A percentile compares a stretch with the other conserved stretches of the same genome.
phyloP scores from a whole-genome alignment of 345 rosid species.

The Zanthoxylum bungeanum region DNA sequence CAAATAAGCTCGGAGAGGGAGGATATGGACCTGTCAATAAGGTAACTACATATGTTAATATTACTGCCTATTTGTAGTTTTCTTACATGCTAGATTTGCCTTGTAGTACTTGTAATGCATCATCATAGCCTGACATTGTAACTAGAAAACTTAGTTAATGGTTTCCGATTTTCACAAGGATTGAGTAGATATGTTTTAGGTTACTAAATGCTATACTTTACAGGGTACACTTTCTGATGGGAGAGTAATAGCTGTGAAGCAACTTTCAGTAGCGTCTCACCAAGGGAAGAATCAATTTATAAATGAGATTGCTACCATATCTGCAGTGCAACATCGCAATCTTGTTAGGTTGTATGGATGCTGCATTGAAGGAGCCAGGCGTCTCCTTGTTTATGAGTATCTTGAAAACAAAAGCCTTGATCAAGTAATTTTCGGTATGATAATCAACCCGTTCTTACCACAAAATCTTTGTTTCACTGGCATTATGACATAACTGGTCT shows the following conservation, averaged over 20 bases:
- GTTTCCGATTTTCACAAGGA: background rate
- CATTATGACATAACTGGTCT: too few species aligned
- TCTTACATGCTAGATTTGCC: background rate
- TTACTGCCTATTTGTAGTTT: background rate
- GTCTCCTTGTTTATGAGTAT: slow-evolving; percentile 14
- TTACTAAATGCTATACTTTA: background rate
- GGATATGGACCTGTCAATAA: slow-evolving; percentile 40
- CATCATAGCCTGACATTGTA: background rate
- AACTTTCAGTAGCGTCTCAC: slow-evolving; percentile 33
- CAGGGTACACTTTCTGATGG: slow-evolving; percentile 41
- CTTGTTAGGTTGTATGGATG: slow-evolving; percentile 16
- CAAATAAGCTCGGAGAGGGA: slow-evolving; percentile 42
- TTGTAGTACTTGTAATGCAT: background rate
- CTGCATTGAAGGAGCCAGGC: slow-evolving; percentile 12
- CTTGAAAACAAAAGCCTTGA: slow-evolving; percentile 17
- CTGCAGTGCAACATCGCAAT: slow-evolving; percentile 16
- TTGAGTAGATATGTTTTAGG: background rate
- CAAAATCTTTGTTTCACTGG: background rate
- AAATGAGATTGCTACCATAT: slow-evolving; percentile 27
- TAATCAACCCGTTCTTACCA: background rate
- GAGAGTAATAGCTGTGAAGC: slow-evolving; percentile 37
- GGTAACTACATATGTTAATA: slow-evolving; percentile 6
- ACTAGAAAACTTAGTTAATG: too few species aligned
- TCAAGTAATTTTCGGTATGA: slow-evolving; percentile 10
- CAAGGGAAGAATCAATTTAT: slow-evolving; percentile 42